Base-by-base conservation (phyloP, 2,329 filamentous ascomycete genomes). In the Phoma herbarum region DNA sequence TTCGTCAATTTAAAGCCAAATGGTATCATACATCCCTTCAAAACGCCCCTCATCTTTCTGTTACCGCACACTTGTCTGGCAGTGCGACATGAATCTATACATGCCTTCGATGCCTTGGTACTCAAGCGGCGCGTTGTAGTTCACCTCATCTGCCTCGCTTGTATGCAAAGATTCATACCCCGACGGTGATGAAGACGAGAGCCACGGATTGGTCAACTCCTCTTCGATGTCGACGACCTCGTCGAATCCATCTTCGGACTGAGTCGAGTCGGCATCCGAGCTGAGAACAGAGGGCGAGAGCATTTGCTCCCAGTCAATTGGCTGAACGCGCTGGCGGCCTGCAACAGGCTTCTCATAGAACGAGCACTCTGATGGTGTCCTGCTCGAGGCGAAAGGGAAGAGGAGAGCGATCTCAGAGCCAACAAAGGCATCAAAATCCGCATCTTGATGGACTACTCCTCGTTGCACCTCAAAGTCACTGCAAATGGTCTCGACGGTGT, bases 391-490 rank as follows among this genome's bases (percentile, higher is more conserved):
- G 70, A 92, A 97, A 0, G 94, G 94, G 69, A 97, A 97, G 42
- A 88, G 84, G 20, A 98, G 83, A 5, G 92, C 92, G 64, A 95
- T 84, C 1, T 90, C 83, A 1, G 88, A 87, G 9, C 90, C 92
- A 25, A 84, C 83, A 55, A 85, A 86, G 7, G 77, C 71, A 54
- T 91, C 86, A 67, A 96, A 96, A 18, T 89, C 88, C 29, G 85
- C 82, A 64, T 98, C 95, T 79, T 98, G 90, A 12, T 85, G 81
- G 4, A 98, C 85, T 4, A 91, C 80, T 1, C 95, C 95, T 52
- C 92, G 85, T 62, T 89, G 87, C 8, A 99, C 84, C n/a, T 90
- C 91, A 11, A 96, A 84, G 74, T 99, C 95, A 45, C 92, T 87
- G 74, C 93, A 97, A 1, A 99, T 84, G 3, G 84, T 82, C 72